Percentiles rank a stretch among this genome's conserved stretches.
Evolutionary conservation across 495 filamentous ascomycete species (phyloP).

Genomic region (Penicillium chermesinum): DNA sequence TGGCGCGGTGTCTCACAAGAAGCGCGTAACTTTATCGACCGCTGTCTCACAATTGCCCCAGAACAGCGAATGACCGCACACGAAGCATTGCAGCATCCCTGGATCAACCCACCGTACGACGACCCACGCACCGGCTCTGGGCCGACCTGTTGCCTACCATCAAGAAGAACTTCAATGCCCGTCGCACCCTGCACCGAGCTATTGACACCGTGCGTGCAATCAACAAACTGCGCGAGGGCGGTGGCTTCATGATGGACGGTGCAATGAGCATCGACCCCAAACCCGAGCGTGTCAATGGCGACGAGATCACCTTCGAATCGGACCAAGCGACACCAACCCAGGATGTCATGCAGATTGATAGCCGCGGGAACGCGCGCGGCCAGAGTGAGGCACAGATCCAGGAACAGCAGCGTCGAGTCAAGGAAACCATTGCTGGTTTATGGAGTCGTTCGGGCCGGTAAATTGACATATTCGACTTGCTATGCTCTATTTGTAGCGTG

Average conservation of each 20-base stretch:
- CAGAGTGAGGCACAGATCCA: conserved; percentile 62
- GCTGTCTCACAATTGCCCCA: conserved; percentile 87
- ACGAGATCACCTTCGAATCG: conserved; percentile 37
- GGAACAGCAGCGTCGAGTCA: conserved; percentile 56
- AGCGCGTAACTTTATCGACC: conserved; percentile 84
- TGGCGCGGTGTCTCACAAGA: conserved; percentile 87
- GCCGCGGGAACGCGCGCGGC: conserved; percentile 53
- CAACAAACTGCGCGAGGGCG: conserved; percentile 88
- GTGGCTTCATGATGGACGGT: conserved; percentile 77
- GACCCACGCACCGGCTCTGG: conserved; percentile 37
- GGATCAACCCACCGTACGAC: conserved; percentile 62
- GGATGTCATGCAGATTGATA: conserved; percentile 47
- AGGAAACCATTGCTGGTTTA: conserved; percentile 55
- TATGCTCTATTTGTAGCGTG: not conserved
- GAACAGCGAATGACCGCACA: conserved; percentile 86
- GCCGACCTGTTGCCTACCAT: conserved; percentile 84
- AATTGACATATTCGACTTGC: not conserved
- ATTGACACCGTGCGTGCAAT: conserved; percentile 98
- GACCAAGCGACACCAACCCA: conserved; percentile 4
- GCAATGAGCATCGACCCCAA: conserved; percentile 60
- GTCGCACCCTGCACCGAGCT: conserved; percentile 87
- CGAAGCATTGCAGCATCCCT: conserved; percentile 83
- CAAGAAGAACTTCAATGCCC: conserved; percentile 98
- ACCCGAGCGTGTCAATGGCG: conserved; percentile 45
- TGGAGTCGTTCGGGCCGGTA: conserved; percentile 40